phyloP scores from a whole-genome alignment of 192 early-diverging fungal species.

The Backusella morwellensis region DNA sequence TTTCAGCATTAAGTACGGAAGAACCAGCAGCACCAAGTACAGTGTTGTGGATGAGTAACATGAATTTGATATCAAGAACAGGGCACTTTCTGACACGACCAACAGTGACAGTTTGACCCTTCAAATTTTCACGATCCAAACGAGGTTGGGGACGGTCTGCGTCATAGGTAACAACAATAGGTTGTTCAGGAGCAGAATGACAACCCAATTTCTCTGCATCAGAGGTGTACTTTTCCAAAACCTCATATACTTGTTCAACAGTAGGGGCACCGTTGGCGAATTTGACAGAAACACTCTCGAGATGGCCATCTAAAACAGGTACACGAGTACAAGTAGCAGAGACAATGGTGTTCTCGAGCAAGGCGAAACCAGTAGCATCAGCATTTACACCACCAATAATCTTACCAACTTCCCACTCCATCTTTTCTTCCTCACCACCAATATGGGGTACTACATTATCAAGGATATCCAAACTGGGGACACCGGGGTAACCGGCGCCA shows the following conservation, averaged over 20 bases:
- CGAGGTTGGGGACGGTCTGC: slow-evolving; percentile 94
- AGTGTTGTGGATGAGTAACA: slow-evolving; percentile 92
- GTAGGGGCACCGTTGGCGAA: slow-evolving; percentile 76
- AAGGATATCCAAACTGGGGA: slow-evolving; percentile 91
- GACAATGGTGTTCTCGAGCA: slow-evolving; percentile 63
- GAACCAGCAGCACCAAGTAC: slow-evolving; percentile 95
- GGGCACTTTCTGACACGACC: slow-evolving; percentile 85
- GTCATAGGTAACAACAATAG: slow-evolving; percentile 71
- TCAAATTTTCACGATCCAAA: slow-evolving; percentile 80
- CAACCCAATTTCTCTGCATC: slow-evolving; percentile 81
- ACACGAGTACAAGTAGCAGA: slow-evolving; percentile 97
- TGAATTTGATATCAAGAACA: slow-evolving; percentile 91
- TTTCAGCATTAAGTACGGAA: slow-evolving; percentile 91
- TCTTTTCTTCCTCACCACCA: slow-evolving; percentile 95
- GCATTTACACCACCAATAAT: slow-evolving; percentile 75
- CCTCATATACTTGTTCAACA: slow-evolving; percentile 70
- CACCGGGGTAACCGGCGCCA: slow-evolving; percentile 97
- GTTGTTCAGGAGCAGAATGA: slow-evolving; percentile 76
- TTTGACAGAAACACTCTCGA: slow-evolving; percentile 84
- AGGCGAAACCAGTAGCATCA: slow-evolving; percentile 49
- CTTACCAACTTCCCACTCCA: slow-evolving; percentile 92
- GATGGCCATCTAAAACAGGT: slow-evolving; percentile 95
- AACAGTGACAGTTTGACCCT: slow-evolving; percentile 90
- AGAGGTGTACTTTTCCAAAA: slow-evolving; percentile 70
- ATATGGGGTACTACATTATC: slow-evolving; percentile 97